phyloP scores from a whole-genome alignment of 1,284 basidiomycete species.

The Blastosporella zonata region DNA sequence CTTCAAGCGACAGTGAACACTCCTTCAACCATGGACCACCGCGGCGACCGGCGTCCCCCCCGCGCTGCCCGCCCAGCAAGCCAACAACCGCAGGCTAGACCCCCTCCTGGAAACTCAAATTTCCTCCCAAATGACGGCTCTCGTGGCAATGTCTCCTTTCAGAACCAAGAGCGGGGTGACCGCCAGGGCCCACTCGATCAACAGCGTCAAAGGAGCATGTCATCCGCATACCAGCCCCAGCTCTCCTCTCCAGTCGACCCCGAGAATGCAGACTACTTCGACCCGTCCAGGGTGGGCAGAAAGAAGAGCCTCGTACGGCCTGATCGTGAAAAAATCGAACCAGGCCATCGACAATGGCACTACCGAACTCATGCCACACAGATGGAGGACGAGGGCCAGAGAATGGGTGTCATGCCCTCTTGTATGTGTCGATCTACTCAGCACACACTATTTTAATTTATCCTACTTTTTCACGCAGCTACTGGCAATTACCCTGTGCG shows the following conservation, averaged over 20 bases:
- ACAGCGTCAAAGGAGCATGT: slow-evolving; percentile 43
- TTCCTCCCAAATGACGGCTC: slow-evolving; percentile 34
- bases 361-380: slow-evolving; percentile 89
- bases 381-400: slow-evolving; percentile 64
- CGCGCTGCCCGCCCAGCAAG: slow-evolving; percentile 46
- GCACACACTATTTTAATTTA: slow-evolving; percentile 2
- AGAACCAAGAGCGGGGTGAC: slow-evolving; percentile 64
- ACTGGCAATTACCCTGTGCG: slow-evolving; percentile 86
- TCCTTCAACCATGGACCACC: slow-evolving; percentile 39
- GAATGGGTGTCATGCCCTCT: slow-evolving; percentile 74
- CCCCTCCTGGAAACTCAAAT: slow-evolving; percentile 28
- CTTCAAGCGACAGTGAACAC: slow-evolving; percentile 2
- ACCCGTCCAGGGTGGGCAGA: slow-evolving; percentile 51
- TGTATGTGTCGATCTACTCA: slow-evolving; percentile 48
- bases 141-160: slow-evolving; percentile 61
- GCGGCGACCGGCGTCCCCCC: slow-evolving; percentile 43
- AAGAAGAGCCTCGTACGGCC: slow-evolving; percentile 95
- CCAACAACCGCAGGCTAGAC: slow-evolving; percentile 28
- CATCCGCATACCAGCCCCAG: slow-evolving; percentile 55
- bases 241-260: slow-evolving; percentile 46
- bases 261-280: slow-evolving; percentile 45
- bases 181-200: slow-evolving; percentile 53
- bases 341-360: slow-evolving; percentile 92
- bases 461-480: slow-evolving; percentile 37
- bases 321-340: slow-evolving; percentile 96